These are phyloP conservation scores for Gossypium armourianum DNA, from an alignment of 441 rosid genomes.

Conservation along the genomic window DNA sequence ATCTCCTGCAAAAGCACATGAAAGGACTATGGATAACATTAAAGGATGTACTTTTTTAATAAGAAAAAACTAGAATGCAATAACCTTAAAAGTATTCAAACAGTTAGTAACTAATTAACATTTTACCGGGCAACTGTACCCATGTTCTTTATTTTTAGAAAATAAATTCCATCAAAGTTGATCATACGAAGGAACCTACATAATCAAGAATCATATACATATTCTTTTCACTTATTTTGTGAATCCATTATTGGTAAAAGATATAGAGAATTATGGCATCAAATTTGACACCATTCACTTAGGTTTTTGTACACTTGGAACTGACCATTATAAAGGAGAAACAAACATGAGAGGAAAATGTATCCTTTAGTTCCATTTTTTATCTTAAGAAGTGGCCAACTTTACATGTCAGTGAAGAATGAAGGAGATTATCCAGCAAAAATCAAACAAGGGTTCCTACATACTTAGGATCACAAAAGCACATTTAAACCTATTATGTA, in stretches of 20 bases:
- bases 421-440: not conserved
- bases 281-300: conserved; percentile 1
- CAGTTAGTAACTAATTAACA: not conserved
- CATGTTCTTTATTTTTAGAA: not conserved
- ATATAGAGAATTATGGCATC: not conserved
- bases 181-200: not conserved
- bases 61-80: not conserved
- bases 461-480: not conserved
- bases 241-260: not conserved
- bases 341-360: not conserved
- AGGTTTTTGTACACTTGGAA: not conserved
- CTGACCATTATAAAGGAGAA: not conserved
- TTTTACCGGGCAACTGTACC: not conserved
- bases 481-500: not conserved
- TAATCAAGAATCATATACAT: not conserved
- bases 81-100: not conserved
- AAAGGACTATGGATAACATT: not conserved
- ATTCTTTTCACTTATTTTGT: not conserved
- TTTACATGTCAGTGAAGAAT: not conserved
- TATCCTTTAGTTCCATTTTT: not conserved
- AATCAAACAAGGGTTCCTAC: not conserved
- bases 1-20: conserved; percentile 50
- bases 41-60: not conserved
- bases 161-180: not conserved
- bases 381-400: not conserved